Conservation (phyloP, 495 filamentous ascomycete species). For the Lepraria neglecta region DNA sequence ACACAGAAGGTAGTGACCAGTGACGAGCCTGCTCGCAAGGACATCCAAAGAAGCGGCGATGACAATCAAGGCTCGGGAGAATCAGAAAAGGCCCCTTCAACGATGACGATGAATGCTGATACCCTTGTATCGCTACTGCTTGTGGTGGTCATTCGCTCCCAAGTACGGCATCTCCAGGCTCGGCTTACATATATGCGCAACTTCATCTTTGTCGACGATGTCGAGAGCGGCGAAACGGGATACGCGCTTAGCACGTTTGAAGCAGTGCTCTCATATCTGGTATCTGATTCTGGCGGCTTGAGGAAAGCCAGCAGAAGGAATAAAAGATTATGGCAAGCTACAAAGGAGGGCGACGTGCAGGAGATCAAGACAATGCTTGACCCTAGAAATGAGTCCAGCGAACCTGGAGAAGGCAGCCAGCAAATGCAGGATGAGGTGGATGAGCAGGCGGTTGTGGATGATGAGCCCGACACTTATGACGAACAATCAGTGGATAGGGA, state of each 20-base stretch:
- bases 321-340: conserved; percentile 80
- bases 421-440: background rate
- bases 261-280: conserved; percentile 86
- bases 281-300: conserved; percentile 72
- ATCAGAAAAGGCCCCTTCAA: conserved; percentile 54
- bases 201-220: conserved; percentile 95
- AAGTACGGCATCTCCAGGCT: conserved; percentile 82
- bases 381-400: conserved; percentile 42
- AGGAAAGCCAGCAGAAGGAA: conserved; percentile 81
- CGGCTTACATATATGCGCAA: conserved; percentile 86
- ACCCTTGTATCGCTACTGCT: conserved; percentile 88
- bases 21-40: conserved; percentile 27
- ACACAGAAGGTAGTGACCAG: conserved; percentile 78
- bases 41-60: conserved; percentile 12
- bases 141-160: conserved; percentile 86
- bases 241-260: conserved; percentile 97
- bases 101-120: conserved; percentile 89
- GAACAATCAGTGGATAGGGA: background rate
- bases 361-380: conserved; percentile 77
- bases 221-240: conserved; percentile 93
- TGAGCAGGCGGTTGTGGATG: conserved; percentile 33
- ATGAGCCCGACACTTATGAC: background rate
- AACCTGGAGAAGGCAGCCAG: background rate
- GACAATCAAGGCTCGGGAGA: conserved; percentile 22
- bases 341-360: conserved; percentile 62